Base-by-base conservation (phyloP, 2,329 filamentous ascomycete species). In the Plectosphaerella cucumerina region DNA sequence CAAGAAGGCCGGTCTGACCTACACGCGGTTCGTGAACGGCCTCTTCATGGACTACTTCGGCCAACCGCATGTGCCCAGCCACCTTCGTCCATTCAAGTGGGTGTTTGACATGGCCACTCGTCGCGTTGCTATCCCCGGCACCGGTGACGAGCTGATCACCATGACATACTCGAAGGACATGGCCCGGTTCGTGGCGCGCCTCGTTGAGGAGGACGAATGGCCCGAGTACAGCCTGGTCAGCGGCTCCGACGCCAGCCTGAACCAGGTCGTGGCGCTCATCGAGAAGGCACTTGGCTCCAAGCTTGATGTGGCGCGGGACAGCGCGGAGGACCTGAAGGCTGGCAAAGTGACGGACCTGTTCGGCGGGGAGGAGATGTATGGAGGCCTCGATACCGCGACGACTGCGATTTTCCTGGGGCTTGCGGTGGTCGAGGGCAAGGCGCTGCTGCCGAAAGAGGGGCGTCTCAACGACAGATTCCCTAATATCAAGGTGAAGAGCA, bases 111-210 rank as follows among this genome's bases (percentile, higher is more conserved):
- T 54, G 5, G 18, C 44, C 5, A 15, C 15, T 18, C 17, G 14
- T 1, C 14, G 6, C 1, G 53, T 48, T 12, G 48, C 33, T 9
- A 34, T 54, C 14, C 53, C 53, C 1, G 53, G 50, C 12, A 44
- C 34, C 1, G 53, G 53, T 5, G 46, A 54, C 14, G 48, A 54
- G 2, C 20, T 12, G 11, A 11, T 54, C n/a, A 46, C 18, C 5
- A 37, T 53, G 9, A 48, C 53, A 1, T 54, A 54, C 26, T 37
- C 44, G n/a, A 31, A 39, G 1, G 53, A 54, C 6, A 31, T 54
- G 50, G 53, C 50, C 2, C 44, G 48, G 17, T 75, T 73, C 49
- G 61, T 75, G 14, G 66, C 65, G 17, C 62, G 61, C 18, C 50
- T 66, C 17, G 15, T 41, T 4, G 44, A 37, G 8, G 44, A 35